Evolutionary conservation across 2,329 filamentous ascomycete species (phyloP).

Genomic region (Fusarium dimerum): DNA sequence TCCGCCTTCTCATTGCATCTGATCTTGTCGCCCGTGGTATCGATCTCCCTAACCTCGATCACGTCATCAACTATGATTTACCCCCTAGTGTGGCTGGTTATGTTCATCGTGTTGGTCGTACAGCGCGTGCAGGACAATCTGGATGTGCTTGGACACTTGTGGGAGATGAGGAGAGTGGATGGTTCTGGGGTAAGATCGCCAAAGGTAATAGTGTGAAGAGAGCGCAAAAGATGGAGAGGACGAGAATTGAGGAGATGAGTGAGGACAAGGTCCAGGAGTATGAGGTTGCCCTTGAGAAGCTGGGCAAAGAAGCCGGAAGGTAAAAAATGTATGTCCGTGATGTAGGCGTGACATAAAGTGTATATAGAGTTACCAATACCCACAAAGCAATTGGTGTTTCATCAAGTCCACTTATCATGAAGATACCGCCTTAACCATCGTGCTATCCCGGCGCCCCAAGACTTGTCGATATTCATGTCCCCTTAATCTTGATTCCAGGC

Average conservation of each 20-base stretch:
- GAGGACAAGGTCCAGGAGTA: constrained; percentile 50
- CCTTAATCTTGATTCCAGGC: constrained; percentile 24
- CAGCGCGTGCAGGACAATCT: constrained; percentile 74
- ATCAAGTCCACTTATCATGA: not conserved
- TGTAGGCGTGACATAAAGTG: constrained; percentile 4
- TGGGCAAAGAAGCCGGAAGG: constrained; percentile 60
- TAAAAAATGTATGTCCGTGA: constrained; percentile 13
- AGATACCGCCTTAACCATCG: too few species aligned
- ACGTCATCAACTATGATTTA: constrained; percentile 93
- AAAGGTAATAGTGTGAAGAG: constrained; percentile 52
- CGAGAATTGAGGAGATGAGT: constrained; percentile 48
- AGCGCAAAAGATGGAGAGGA: constrained; percentile 47
- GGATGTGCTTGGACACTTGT: constrained; percentile 88
- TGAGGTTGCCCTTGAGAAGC: constrained; percentile 58
- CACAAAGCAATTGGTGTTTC: constrained; percentile 4
- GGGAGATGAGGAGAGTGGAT: constrained; percentile 77
- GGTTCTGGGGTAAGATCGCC: constrained; percentile 88
- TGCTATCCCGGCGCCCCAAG: not conserved
- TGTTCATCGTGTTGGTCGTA: constrained; percentile 88
- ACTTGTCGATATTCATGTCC: not conserved
- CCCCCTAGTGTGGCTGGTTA: constrained; percentile 80
- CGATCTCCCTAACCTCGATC: constrained; percentile 75
- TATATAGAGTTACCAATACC: constrained; percentile 17
- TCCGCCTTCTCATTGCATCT: constrained; percentile 81
- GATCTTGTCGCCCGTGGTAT: constrained; percentile 92